A percentile compares a stretch with the other conserved stretches of the same genome.
Evolutionary conservation across 225 moss, liverwort and hornwort species (phyloP).

Genomic region (Bryoerythrophyllum caledonicum): DNA sequence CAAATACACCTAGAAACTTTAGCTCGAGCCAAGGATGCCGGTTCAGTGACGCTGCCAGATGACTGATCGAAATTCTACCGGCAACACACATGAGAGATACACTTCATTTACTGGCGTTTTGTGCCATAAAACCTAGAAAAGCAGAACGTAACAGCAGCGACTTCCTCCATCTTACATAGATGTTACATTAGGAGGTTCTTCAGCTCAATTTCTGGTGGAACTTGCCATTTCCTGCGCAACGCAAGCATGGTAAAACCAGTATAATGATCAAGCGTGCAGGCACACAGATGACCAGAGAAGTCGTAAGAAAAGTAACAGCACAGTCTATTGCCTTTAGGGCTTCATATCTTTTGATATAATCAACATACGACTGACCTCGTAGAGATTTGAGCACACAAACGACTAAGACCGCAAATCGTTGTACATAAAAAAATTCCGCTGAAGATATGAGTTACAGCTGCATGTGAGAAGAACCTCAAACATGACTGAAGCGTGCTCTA

Average conservation of each 20-base stretch:
- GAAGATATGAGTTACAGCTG: slow-evolving; percentile 3
- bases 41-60: too few relatives aligned
- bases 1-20: neutral
- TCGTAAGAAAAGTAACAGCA: slow-evolving; percentile 13
- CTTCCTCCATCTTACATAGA: slow-evolving; percentile 7
- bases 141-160: neutral
- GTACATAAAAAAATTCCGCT: neutral
- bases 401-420: neutral
- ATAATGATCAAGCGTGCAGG: slow-evolving; percentile 4
- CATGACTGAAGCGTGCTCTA: neutral
- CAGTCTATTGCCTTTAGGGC: neutral
- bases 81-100: neutral
- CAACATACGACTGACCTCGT: neutral
- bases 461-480: neutral
- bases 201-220: neutral
- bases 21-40: too few relatives aligned
- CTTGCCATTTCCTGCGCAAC: slow-evolving; percentile 1
- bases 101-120: slow-evolving; percentile 2
- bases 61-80: slow-evolving; percentile 2
- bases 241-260: neutral
- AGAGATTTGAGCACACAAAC: neutral
- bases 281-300: slow-evolving; percentile 9
- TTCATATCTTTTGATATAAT: neutral
- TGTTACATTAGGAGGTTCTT: neutral
- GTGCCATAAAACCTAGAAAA: neutral